Base-by-base conservation (phyloP, 2,329 filamentous ascomycete species). In the Claviceps arundinis region DNA sequence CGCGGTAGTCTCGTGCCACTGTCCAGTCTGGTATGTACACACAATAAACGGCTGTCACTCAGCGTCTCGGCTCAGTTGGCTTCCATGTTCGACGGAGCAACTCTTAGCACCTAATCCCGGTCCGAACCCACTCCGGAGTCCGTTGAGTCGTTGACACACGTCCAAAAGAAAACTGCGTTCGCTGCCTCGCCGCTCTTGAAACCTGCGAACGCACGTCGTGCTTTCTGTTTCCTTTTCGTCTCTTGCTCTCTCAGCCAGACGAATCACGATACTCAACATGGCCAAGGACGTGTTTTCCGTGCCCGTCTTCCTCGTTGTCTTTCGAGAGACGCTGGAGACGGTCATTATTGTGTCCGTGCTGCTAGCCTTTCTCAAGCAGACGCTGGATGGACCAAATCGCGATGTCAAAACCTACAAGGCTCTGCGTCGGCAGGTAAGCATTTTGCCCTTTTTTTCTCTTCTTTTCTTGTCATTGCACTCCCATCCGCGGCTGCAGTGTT, bases 251-350 rank as follows among this genome's bases (percentile, higher is more conserved):
- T 43, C 11, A 22, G 48, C 37, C n/a, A 46, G 44, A 41, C n/a
- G 17, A 19, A 19, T 19, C 17, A 19, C 17, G 9, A 26, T 16
- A 37, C 22, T 16, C 52, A 64, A 49, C 57, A 82, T 78, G 71
- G 82, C 83, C 65, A 74, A 77, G 55, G 78, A 85, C 64, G 81
- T 89, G 53, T 89, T 89, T 66, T 78, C 85, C 56, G 81, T 89
- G 22, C 85, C 85, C 57, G 80, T 95, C 52, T 95, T 95, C 72
- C 90, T 95, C 72, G 87, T 95, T 65, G 83, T 87, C 69, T 93
- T 95, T 65, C 82, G 89, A 63, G 89, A 95, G 70, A 81, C 82
- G 43, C 73, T 95, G 47, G 89, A 95, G 72, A 86, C 85, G 1
- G 83, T 79, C 61, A 89, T 95, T 62, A 87, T 95, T 60, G 81